Evolutionary conservation across 2,329 filamentous ascomycete species (phyloP).

Genomic region (Colletotrichum higginsianum): DNA sequence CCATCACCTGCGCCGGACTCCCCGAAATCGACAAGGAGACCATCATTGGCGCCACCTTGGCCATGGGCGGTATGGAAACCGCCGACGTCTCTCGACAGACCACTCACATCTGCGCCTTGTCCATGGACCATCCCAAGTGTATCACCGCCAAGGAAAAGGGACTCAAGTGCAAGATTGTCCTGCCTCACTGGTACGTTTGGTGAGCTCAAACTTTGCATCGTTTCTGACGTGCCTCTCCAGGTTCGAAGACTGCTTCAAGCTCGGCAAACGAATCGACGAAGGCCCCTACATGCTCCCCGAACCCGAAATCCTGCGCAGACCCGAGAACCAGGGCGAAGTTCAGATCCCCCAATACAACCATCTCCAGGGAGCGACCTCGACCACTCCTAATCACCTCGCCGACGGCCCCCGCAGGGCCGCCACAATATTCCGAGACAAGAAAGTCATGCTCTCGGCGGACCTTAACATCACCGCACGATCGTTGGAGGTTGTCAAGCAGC

Average conservation of each 20-base stretch:
- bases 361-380: slow-evolving; percentile 76
- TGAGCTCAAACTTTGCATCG: not conserved
- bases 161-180: slow-evolving; percentile 83
- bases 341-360: slow-evolving; percentile 71
- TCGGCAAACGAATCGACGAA: slow-evolving; percentile 93
- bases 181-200: slow-evolving; percentile 84
- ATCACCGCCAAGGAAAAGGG: slow-evolving; percentile 73
- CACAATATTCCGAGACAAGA: slow-evolving; percentile 83
- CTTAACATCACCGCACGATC: slow-evolving; percentile 79
- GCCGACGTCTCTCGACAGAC: slow-evolving; percentile 79
- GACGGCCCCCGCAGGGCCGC: slow-evolving; percentile 65
- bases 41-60: slow-evolving; percentile 89
- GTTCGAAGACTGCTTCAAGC: slow-evolving; percentile 97
- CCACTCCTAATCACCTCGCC: slow-evolving; percentile 60
- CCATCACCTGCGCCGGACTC: slow-evolving; percentile 86
- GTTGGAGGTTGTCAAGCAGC: slow-evolving; percentile 74
- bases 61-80: slow-evolving; percentile 88
- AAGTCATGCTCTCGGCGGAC: slow-evolving; percentile 83
- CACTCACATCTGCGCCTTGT: slow-evolving; percentile 91
- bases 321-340: slow-evolving; percentile 70
- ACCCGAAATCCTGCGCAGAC: slow-evolving; percentile 81
- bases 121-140: slow-evolving; percentile 81
- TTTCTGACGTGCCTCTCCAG: slow-evolving; percentile 59
- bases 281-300: slow-evolving; percentile 88
- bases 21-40: slow-evolving; percentile 91